phyloP scores from a whole-genome alignment of 192 early-diverging fungal species.

The Podochytrium sp. region DNA sequence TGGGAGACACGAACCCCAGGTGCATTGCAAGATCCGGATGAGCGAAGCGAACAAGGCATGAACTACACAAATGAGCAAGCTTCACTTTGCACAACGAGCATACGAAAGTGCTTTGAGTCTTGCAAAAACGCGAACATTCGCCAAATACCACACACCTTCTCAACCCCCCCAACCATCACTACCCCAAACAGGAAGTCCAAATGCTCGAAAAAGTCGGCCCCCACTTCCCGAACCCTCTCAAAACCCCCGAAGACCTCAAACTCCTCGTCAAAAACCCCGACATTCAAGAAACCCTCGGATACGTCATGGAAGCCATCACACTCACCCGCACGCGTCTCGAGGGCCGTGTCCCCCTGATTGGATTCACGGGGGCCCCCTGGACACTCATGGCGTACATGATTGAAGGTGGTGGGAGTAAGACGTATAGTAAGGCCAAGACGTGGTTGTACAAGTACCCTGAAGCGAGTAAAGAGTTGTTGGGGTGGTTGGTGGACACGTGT shows the following conservation, averaged over 20 bases:
- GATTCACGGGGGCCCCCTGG: constrained; percentile 98
- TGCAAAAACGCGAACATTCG: too few relatives aligned
- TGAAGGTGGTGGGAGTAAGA: constrained; percentile 95
- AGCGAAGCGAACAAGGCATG: too few relatives aligned
- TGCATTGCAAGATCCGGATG: too few relatives aligned
- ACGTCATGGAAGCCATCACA: constrained; percentile 94
- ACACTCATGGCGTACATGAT: constrained; percentile 99
- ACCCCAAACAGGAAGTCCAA: constrained; percentile 64
- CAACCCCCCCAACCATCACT: background rate
- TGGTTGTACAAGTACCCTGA: constrained; percentile 86
- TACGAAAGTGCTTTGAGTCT: too few relatives aligned
- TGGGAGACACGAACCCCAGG: too few relatives aligned
- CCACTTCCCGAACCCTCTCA: constrained; percentile 83
- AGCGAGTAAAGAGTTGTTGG: constrained; percentile 76
- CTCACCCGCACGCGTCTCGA: constrained; percentile 83
- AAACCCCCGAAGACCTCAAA: constrained; percentile 69
- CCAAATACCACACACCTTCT: background rate
- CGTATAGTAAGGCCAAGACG: constrained; percentile 83
- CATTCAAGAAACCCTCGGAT: constrained; percentile 76
- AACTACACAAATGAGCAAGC: too few relatives aligned
- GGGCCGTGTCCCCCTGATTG: constrained; percentile 89
- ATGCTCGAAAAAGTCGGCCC: constrained; percentile 93
- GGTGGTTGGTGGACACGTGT: constrained; percentile 79
- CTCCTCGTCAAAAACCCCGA: constrained; percentile 67
- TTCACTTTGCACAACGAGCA: too few relatives aligned